A percentile compares a stretch with the other conserved stretches of the same genome.
Conservation (phyloP, 345 rosid species). For the Citrus unshiu region DNA sequence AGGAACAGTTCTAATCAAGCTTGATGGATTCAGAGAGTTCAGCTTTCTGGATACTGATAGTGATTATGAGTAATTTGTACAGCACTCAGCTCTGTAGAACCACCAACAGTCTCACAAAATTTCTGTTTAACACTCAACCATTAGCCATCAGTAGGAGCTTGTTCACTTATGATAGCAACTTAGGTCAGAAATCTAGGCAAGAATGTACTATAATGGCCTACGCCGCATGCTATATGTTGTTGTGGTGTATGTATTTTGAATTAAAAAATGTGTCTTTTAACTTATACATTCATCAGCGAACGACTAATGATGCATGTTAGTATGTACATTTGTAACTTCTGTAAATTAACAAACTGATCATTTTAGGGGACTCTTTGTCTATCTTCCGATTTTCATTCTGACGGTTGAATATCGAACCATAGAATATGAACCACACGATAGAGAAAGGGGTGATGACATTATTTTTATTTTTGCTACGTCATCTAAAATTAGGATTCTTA, state of each 20-base stretch:
- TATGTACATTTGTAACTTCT: neutral
- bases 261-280: neutral
- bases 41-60: constrained; percentile 63
- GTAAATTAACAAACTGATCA: neutral
- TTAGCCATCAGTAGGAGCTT: constrained; percentile 5
- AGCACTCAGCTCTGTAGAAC: neutral
- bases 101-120: neutral
- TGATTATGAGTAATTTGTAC: constrained; percentile 46
- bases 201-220: neutral
- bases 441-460: neutral
- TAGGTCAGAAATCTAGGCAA: constrained; percentile 8
- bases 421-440: neutral
- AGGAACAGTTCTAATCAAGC: constrained; percentile 66
- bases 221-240: neutral
- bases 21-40: constrained; percentile 56
- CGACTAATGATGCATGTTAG: neutral
- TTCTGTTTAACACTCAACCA: constrained; percentile 3
- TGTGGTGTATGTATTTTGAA: neutral
- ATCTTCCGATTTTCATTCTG: neutral
- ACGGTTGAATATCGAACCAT: neutral
- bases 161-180: neutral
- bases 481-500: neutral
- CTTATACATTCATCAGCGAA: neutral
- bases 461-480: neutral
- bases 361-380: neutral